phyloP scores from a whole-genome alignment of 2,329 filamentous ascomycete species.

The Sporothrix globosa region DNA sequence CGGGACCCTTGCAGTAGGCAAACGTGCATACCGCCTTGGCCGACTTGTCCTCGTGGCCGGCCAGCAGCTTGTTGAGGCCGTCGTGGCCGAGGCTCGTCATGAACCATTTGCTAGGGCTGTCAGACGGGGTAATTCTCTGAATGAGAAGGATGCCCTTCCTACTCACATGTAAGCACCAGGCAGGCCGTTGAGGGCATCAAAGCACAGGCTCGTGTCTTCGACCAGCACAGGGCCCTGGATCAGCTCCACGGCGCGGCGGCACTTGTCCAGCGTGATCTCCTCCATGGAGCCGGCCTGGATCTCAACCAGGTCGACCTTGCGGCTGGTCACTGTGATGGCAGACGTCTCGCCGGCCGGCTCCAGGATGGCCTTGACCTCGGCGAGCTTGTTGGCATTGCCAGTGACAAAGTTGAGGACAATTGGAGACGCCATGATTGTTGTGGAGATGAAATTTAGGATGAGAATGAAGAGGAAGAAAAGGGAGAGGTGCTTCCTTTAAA shows the following conservation, averaged over 20 bases:
- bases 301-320: constrained; percentile 80
- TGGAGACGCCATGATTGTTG: constrained; percentile 46
- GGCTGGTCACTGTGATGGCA: constrained; percentile 69
- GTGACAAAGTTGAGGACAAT: constrained; percentile 84
- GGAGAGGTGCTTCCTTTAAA: no score
- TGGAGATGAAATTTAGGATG: neutral
- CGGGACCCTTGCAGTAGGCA: constrained; percentile 84
- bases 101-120: constrained; percentile 80
- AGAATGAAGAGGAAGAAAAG: no score
- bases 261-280: constrained; percentile 88
- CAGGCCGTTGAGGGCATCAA: constrained; percentile 84
- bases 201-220: constrained; percentile 94
- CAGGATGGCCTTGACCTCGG: constrained; percentile 86
- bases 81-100: constrained; percentile 78
- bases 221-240: constrained; percentile 86
- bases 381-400: constrained; percentile 91
- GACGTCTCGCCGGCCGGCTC: constrained; percentile 52
- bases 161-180: constrained; percentile 94
- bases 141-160: neutral
- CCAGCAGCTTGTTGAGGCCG: constrained; percentile 87
- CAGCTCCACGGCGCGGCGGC: constrained; percentile 74
- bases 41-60: constrained; percentile 85
- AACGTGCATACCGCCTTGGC: constrained; percentile 96
- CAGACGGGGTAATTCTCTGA: neutral
- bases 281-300: constrained; percentile 91